A percentile compares a stretch with the other conserved stretches of the same genome.
These are phyloP conservation scores for Aspergillus costaricaensis DNA, from an alignment of 2,329 filamentous ascomycete genomes.

Conservation along the genomic window DNA sequence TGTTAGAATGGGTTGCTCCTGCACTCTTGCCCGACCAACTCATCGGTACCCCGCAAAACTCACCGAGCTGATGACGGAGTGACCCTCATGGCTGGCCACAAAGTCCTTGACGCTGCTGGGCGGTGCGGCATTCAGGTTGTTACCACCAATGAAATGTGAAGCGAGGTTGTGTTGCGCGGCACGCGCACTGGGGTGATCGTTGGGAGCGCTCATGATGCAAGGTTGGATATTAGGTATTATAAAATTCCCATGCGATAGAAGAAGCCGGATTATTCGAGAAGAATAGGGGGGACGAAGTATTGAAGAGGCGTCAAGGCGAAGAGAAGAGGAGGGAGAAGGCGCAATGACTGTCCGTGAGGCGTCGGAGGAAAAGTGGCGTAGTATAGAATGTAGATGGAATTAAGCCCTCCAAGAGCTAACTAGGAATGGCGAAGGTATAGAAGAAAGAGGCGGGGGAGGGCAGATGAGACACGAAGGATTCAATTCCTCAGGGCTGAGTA, in stretches of 20 bases:
- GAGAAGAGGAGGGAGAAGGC: slow-evolving; percentile 12
- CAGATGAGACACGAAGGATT: slow-evolving; percentile 2
- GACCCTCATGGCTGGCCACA: slow-evolving; percentile 82
- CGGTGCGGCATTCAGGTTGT: slow-evolving; percentile 77
- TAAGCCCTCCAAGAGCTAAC: slow-evolving; percentile 6
- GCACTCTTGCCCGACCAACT: not conserved
- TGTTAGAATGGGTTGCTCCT: not conserved
- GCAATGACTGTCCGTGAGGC: not conserved
- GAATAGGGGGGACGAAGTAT: not conserved
- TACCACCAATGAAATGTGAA: slow-evolving; percentile 95
- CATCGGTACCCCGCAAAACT: slow-evolving; percentile 43
- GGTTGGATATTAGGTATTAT: slow-evolving; percentile 29
- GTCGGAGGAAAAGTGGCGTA: slow-evolving; percentile 1
- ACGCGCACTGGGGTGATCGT: slow-evolving; percentile 60
- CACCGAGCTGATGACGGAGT: slow-evolving; percentile 98
- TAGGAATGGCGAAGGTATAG: not conserved
- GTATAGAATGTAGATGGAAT: not conserved
- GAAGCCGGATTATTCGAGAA: slow-evolving; percentile 12
- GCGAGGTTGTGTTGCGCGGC: slow-evolving; percentile 80
- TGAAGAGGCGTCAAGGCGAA: slow-evolving; percentile 1
- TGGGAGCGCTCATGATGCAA: slow-evolving; percentile 44
- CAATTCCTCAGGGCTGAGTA: slow-evolving; percentile 1
- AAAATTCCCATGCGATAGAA: slow-evolving; percentile 27
- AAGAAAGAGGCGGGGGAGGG: not conserved
- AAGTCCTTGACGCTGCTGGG: slow-evolving; percentile 94